Evolutionary conservation across 305 asterid genomes (phyloP).

Genomic region (Salvia sclarea): DNA sequence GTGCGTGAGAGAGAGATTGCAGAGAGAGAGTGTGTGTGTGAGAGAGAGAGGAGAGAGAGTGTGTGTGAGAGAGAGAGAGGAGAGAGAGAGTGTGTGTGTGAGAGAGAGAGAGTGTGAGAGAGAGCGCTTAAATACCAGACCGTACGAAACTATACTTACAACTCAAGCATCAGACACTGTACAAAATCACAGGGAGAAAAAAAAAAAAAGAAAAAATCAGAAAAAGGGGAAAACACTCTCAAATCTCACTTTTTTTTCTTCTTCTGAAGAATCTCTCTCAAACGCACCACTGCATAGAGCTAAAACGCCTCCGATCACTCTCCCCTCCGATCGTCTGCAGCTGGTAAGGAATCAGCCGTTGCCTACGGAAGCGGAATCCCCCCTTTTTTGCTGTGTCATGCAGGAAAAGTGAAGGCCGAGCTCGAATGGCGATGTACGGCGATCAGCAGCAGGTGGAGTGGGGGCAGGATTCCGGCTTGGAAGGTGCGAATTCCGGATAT

Average conservation of each 20-base stretch:
- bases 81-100: too few relatives aligned
- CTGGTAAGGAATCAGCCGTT: constrained; percentile 7
- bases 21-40: too few relatives aligned
- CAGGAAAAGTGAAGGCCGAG: background rate
- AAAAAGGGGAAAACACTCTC: constrained; percentile 12
- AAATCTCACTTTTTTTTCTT: constrained; percentile 43
- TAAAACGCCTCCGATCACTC: constrained; percentile 25
- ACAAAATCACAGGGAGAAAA: constrained; percentile 6
- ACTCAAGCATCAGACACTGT: constrained; percentile 37
- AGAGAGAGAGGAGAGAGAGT: too few relatives aligned
- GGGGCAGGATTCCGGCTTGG: constrained; percentile 50
- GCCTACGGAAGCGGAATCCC: constrained; percentile 19
- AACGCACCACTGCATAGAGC: constrained; percentile 15
- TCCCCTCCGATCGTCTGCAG: constrained; percentile 25
- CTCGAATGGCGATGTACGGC: constrained; percentile 50
- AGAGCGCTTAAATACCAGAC: constrained; percentile 35
- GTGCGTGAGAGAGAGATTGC: too few relatives aligned
- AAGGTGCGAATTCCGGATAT: constrained; percentile 44
- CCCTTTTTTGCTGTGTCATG: background rate
- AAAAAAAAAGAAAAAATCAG: background rate
- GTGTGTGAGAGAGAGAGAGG: too few relatives aligned
- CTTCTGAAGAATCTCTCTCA: too few relatives aligned
- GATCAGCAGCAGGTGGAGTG: constrained; percentile 54
- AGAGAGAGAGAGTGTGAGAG: constrained; percentile 31
- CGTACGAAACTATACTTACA: constrained; percentile 41